These are phyloP conservation scores for Aegilops speltoides DNA, from an alignment of 176 grass and related monocot species.

Conservation along the genomic window DNA sequence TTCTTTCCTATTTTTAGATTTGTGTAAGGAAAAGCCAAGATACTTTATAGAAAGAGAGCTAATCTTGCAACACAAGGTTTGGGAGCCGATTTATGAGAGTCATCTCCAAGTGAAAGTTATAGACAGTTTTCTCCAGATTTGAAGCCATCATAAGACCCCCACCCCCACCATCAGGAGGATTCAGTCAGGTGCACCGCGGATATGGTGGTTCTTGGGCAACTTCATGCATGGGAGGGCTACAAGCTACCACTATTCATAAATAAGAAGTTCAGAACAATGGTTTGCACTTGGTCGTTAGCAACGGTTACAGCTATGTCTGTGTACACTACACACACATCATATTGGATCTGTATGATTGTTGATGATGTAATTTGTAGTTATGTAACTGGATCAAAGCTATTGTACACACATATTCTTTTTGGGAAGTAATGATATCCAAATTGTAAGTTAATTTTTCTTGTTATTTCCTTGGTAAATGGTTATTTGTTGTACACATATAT, in stretches of 20 bases:
- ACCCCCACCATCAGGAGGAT: neutral
- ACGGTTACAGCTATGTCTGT: neutral
- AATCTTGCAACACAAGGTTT: no score
- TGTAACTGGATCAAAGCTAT: neutral
- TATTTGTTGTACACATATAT: neutral
- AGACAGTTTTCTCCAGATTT: constrained; percentile 4
- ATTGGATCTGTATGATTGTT: neutral
- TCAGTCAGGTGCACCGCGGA: neutral
- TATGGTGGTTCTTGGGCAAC: neutral
- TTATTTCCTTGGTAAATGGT: neutral
- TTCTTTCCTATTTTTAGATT: no score
- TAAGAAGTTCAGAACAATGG: neutral
- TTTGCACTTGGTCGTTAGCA: neutral
- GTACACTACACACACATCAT: no score
- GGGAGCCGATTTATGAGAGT: constrained; percentile 67
- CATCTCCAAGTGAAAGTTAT: constrained; percentile 56
- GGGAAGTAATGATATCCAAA: neutral
- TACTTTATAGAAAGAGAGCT: no score
- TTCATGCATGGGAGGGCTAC: neutral
- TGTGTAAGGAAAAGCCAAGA: no score
- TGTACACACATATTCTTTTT: neutral
- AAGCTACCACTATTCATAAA: neutral
- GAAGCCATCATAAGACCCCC: neutral
- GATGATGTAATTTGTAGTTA: neutral
- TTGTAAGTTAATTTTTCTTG: neutral